Evolutionary conservation across 805 yeast genomes (phyloP).

Genomic region (Monosporozyma aquatica): DNA sequence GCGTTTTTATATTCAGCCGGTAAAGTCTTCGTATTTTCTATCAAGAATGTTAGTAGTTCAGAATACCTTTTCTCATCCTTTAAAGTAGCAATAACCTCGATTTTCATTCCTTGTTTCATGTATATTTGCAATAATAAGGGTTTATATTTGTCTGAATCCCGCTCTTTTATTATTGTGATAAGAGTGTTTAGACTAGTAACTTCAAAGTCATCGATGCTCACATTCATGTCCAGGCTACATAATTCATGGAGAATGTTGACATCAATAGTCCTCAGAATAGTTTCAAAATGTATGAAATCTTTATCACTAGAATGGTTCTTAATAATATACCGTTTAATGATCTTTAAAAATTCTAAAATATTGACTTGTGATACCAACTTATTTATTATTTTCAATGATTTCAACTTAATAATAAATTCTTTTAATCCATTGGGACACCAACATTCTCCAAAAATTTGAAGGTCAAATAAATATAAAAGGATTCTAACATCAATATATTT

Average conservation of each 20-base stretch:
- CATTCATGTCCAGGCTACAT: conserved; percentile 3
- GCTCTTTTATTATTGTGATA: conserved; percentile 7
- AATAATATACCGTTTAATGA: conserved; percentile 2
- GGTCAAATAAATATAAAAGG: conserved; percentile 20
- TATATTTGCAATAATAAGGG: conserved; percentile 12
- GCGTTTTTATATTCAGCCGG: conserved; percentile 11
- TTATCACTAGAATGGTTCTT: conserved; percentile 4
- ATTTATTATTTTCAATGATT: conserved; percentile 19
- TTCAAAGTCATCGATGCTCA: conserved; percentile 13
- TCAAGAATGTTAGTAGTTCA: conserved; percentile 8
- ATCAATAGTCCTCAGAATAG: conserved; percentile 20
- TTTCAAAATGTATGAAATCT: conserved; percentile 9
- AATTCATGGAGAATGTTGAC: conserved; percentile 14
- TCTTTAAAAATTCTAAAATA: conserved; percentile 7
- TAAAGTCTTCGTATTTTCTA: conserved; percentile 7
- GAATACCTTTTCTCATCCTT: conserved; percentile 5
- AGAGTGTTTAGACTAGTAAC: conserved; percentile 14
- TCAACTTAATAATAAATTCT: conserved; percentile 15
- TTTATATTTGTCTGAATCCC: conserved; percentile 2
- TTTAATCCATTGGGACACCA: conserved; percentile 26
- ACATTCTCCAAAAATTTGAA: conserved; percentile 22
- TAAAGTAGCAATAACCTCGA: conserved; percentile 10
- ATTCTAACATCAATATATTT: conserved; percentile 22
- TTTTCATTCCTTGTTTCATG: conserved; percentile 9
- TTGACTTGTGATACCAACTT: conserved; percentile 13